phyloP scores from a whole-genome alignment of 179 eudicot species.

The Monotropa hypopitys region DNA sequence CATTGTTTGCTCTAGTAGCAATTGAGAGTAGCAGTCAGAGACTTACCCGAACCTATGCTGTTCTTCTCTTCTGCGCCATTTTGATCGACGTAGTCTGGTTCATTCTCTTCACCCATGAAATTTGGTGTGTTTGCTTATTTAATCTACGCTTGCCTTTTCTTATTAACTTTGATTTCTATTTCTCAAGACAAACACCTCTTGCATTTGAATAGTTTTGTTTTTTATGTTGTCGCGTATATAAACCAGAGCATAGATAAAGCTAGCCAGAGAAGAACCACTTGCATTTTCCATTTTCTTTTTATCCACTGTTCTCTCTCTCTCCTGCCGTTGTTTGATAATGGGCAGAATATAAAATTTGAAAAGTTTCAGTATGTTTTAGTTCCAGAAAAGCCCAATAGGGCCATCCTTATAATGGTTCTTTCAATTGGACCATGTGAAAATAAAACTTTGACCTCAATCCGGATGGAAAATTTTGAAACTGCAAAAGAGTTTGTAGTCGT shows the following conservation, averaged over 20 bases:
- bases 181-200: neutral
- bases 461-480: too few species aligned
- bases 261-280: neutral
- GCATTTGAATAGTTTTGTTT: neutral
- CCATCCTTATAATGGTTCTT: too few species aligned
- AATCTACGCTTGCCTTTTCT: neutral
- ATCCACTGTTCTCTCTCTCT: neutral
- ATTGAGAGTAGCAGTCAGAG: slow-evolving; percentile 90
- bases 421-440: too few species aligned
- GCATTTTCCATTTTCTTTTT: neutral
- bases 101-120: slow-evolving; percentile 54
- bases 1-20: slow-evolving; percentile 76
- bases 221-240: neutral
- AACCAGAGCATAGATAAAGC: neutral
- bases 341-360: neutral
- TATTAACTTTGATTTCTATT: neutral
- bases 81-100: slow-evolving; percentile 65
- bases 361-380: neutral
- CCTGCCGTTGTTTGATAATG: neutral
- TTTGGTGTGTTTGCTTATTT: slow-evolving; percentile 39
- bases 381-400: too few species aligned
- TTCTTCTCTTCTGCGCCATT: slow-evolving; percentile 58
- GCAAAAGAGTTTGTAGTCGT: too few species aligned
- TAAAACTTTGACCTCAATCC: too few species aligned
- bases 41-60: slow-evolving; percentile 74